Evolutionary conservation across 1,139 yeast species (phyloP).

Genomic region (Yamadazyma songkhlaensis): DNA sequence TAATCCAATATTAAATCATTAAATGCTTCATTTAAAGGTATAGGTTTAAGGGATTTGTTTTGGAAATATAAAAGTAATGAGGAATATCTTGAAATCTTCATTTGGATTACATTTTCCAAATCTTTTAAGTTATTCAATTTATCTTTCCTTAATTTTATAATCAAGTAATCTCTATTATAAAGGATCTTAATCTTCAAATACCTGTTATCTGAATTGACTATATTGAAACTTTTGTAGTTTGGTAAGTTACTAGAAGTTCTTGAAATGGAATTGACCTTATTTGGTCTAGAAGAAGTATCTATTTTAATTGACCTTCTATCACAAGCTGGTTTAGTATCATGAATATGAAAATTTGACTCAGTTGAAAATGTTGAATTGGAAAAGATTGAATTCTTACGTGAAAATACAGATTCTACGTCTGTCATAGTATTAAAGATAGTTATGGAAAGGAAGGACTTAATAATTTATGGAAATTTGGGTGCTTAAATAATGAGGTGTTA

Average conservation of each 20-base stretch:
- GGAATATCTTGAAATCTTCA: slow-evolving; percentile 17
- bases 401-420: too few species aligned
- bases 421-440: too few species aligned
- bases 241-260: not conserved
- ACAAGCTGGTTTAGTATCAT: too few species aligned
- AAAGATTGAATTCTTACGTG: too few species aligned
- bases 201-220: not conserved
- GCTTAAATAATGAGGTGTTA: too few species aligned
- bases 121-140: slow-evolving; percentile 23
- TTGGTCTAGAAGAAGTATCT: too few species aligned
- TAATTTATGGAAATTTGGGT: too few species aligned
- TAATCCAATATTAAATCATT: slow-evolving; percentile 26
- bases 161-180: slow-evolving; percentile 12
- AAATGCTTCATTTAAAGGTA: slow-evolving; percentile 19
- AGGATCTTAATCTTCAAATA: slow-evolving; percentile 21
- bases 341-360: too few species aligned
- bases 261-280: slow-evolving; percentile 1
- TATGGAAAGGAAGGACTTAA: too few species aligned
- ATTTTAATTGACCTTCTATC: too few species aligned
- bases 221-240: slow-evolving; percentile 4
- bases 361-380: too few species aligned
- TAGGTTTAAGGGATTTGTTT: slow-evolving; percentile 22
- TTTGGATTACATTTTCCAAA: slow-evolving; percentile 23
- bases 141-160: slow-evolving; percentile 27
- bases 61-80: slow-evolving; percentile 24